Percentiles rank a stretch among this genome's conserved stretches.
phyloP scores from a whole-genome alignment of 2,329 filamentous ascomycete species.

The Hirsutella thompsonii region DNA sequence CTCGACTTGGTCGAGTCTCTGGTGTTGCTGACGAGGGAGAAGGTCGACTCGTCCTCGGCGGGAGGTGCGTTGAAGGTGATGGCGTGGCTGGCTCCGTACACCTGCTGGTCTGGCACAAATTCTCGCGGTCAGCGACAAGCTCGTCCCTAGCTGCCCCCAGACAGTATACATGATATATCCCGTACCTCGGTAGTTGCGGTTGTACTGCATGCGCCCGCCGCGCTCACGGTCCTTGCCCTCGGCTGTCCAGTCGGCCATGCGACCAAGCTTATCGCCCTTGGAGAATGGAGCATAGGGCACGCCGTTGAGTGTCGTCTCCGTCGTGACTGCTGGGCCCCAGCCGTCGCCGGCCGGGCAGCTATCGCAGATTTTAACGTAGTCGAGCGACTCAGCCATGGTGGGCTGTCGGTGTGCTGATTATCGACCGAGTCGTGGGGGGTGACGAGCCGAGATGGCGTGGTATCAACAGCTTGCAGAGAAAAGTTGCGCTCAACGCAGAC shows the following conservation, averaged over 20 bases:
- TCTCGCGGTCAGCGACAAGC: background rate
- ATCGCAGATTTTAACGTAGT: constrained; percentile 51
- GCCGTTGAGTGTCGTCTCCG: constrained; percentile 81
- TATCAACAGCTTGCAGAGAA: too few species aligned
- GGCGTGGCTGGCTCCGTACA: constrained; percentile 82
- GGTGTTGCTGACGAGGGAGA: constrained; percentile 95
- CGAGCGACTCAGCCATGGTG: constrained; percentile 41
- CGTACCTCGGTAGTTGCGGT: constrained; percentile 85
- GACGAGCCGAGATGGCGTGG: too few species aligned
- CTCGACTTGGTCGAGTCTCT: constrained; percentile 75
- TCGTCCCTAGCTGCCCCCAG: background rate
- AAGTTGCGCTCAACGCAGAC: constrained; percentile 7
- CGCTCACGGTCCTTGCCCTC: constrained; percentile 78
- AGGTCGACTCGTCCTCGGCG: constrained; percentile 90
- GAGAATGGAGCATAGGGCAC: constrained; percentile 97
- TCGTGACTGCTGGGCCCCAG: constrained; percentile 78
- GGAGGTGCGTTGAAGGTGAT: constrained; percentile 81
- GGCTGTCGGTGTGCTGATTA: background rate
- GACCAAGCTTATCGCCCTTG: constrained; percentile 95
- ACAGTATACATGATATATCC: background rate
- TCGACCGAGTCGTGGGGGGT: background rate
- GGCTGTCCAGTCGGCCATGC: constrained; percentile 96
- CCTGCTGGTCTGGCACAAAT: constrained; percentile 73
- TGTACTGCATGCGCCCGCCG: constrained; percentile 77
- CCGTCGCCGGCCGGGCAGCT: constrained; percentile 61